phyloP scores from a whole-genome alignment of 805 yeast species.

The Kregervanrija pseudodelftensis region DNA sequence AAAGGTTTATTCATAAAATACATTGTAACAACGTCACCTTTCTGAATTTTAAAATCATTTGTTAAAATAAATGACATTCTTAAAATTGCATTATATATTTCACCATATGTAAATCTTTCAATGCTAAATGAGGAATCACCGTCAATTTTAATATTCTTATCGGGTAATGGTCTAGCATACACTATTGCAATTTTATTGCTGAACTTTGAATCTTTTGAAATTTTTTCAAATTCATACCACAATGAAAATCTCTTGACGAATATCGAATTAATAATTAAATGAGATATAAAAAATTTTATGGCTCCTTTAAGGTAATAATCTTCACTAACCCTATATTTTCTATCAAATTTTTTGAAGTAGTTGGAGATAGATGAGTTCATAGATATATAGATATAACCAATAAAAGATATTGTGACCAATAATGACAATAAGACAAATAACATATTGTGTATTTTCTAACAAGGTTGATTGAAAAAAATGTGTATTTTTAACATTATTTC shows the following conservation, averaged over 20 bases:
- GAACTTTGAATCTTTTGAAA: constrained; percentile 32
- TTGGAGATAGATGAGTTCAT: neutral
- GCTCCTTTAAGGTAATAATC: constrained; percentile 47
- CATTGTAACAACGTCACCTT: constrained; percentile 65
- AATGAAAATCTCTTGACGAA: constrained; percentile 42
- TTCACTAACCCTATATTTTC: constrained; percentile 38
- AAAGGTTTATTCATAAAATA: constrained; percentile 80
- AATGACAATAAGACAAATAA: neutral
- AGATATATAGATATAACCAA: neutral
- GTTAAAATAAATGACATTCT: constrained; percentile 59
- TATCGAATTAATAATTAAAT: constrained; percentile 31
- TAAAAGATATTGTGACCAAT: neutral
- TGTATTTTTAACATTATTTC: neutral
- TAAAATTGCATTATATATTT: constrained; percentile 60
- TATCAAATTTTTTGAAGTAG: constrained; percentile 23
- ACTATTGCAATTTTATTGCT: constrained; percentile 55
- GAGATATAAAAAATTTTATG: constrained; percentile 33
- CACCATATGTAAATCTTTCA: constrained; percentile 60
- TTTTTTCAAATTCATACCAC: constrained; percentile 63
- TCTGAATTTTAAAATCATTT: constrained; percentile 53
- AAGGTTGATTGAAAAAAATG: neutral
- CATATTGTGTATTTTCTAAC: too few relatives aligned
- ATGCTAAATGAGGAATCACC: constrained; percentile 52
- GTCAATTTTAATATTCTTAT: constrained; percentile 29
- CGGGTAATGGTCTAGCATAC: constrained; percentile 43